Conservation (phyloP, 345 rosid species). For the Cardiospermum halicacabum region DNA sequence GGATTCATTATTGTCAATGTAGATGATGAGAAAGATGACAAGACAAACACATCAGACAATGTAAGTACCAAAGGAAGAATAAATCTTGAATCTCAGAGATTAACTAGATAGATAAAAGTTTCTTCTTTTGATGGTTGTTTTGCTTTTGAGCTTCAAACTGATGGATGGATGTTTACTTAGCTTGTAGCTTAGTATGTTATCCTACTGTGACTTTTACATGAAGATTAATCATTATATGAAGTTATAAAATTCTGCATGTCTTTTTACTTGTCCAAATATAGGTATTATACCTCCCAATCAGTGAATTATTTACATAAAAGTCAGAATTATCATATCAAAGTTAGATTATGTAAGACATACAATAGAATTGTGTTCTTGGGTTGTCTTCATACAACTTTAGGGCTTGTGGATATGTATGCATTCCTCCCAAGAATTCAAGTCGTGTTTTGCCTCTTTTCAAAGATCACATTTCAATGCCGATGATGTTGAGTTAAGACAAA, state of each 20-base stretch:
- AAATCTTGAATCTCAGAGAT: constrained; percentile 17
- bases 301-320: neutral
- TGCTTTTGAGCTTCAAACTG: neutral
- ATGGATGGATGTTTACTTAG: neutral
- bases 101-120: constrained; percentile 13
- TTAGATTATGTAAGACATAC: too few species aligned
- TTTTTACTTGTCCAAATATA: neutral
- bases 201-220: neutral
- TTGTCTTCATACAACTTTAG: neutral
- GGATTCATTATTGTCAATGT: constrained; percentile 8
- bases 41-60: constrained; percentile 9
- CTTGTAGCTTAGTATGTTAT: neutral
- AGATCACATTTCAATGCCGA: neutral
- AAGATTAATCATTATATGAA: neutral
- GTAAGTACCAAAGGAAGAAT: constrained; percentile 9
- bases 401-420: neutral
- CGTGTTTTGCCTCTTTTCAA: neutral
- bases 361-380: too few species aligned
- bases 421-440: neutral
- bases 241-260: neutral
- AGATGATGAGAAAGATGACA: constrained; percentile 22
- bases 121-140: too few species aligned
- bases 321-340: too few species aligned
- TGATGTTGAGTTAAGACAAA: too few species aligned
- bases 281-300: neutral